These are phyloP conservation scores for Trichoderma cornu-damae DNA, from an alignment of 2,329 filamentous ascomycete species.

Conservation along the genomic window DNA sequence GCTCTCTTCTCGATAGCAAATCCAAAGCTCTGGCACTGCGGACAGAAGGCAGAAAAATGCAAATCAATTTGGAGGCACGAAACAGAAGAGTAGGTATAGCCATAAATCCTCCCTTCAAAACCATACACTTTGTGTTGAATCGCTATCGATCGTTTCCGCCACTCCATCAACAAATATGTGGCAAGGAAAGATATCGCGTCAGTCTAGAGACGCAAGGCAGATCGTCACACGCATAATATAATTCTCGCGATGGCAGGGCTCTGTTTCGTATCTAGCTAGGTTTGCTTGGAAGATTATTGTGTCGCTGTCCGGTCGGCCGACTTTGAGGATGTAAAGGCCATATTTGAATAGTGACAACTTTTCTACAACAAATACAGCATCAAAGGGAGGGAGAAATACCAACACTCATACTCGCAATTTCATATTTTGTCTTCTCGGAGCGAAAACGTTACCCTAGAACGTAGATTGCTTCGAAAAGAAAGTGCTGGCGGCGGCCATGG, in stretches of 20 bases:
- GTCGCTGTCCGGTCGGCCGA: not conserved
- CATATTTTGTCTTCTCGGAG: not conserved
- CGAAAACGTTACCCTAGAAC: not conserved
- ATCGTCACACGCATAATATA: not conserved
- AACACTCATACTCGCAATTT: not conserved
- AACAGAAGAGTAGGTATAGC: no score
- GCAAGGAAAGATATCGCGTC: no score
- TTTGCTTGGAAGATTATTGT: not conserved
- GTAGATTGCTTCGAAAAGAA: not conserved
- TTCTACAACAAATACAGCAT: not conserved
- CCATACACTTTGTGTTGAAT: no score
- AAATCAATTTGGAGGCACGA: no score
- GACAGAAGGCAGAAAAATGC: no score
- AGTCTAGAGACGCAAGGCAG: no score
- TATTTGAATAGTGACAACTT: not conserved
- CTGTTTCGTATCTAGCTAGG: not conserved
- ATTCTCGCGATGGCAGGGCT: no score
- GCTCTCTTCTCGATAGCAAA: no score
- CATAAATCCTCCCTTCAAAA: no score
- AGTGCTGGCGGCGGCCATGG: not conserved
- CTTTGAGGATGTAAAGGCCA: not conserved
- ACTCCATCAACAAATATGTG: no score
- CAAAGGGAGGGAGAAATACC: not conserved
- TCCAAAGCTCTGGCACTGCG: no score
- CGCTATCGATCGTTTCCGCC: no score